These are phyloP conservation scores for Linnemannia zychae DNA, from an alignment of 192 early-diverging fungal species.

Conservation along the genomic window DNA sequence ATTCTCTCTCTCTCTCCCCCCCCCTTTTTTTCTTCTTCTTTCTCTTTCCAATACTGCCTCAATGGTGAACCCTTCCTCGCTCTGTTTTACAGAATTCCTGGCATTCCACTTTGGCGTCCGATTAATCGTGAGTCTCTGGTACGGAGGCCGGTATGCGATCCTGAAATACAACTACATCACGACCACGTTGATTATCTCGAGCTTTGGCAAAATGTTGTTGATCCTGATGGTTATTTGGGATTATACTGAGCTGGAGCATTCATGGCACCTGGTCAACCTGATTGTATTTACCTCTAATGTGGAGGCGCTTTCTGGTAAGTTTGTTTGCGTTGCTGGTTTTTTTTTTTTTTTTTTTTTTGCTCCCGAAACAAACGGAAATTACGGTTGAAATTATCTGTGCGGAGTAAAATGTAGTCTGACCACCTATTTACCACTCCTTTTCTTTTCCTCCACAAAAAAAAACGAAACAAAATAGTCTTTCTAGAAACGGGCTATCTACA, in stretches of 20 bases:
- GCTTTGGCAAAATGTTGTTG: constrained; percentile 89
- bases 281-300: constrained; percentile 83
- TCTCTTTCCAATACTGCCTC: neutral
- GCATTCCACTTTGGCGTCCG: constrained; percentile 72
- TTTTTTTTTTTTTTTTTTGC: constrained; percentile 6
- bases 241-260: constrained; percentile 84
- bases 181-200: constrained; percentile 83
- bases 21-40: neutral
- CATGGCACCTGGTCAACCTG: constrained; percentile 80
- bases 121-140: constrained; percentile 60
- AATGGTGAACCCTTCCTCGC: neutral
- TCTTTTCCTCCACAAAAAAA: too few species aligned
- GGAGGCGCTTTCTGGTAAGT: constrained; percentile 69
- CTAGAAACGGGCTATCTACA: constrained; percentile 61
- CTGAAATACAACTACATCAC: constrained; percentile 73
- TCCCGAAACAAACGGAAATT: neutral
- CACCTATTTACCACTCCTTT: neutral
- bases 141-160: constrained; percentile 58
- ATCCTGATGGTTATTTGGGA: constrained; percentile 95
- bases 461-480: constrained; percentile 67
- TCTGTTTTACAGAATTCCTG: constrained; percentile 62
- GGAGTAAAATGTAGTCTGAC: too few species aligned
- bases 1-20: too few species aligned
- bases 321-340: neutral
- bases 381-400: too few species aligned